Conservation (phyloP, 2,329 filamentous ascomycete species). For the Scorias spongiosa region DNA sequence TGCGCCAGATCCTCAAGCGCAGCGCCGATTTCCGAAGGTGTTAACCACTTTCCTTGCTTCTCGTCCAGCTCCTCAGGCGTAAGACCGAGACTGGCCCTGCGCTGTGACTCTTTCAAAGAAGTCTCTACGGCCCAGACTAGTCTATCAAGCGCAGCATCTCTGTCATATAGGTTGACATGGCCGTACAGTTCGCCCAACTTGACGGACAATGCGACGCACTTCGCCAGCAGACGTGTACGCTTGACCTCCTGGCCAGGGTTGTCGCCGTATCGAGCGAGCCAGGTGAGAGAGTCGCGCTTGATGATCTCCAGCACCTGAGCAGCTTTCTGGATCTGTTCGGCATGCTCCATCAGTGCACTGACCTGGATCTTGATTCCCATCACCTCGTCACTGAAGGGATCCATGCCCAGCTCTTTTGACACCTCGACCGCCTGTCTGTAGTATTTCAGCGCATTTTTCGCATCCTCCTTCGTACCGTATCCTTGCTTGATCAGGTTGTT, state of each 20-base stretch:
- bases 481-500: conserved; percentile 42
- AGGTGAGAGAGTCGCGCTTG: conserved; percentile 47
- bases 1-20: conserved; percentile 64
- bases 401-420: conserved; percentile 59
- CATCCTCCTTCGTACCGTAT: conserved; percentile 22
- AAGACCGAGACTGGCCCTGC: conserved; percentile 38
- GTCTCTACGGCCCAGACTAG: conserved; percentile 73
- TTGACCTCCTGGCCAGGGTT: conserved; percentile 32
- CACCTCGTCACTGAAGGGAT: conserved; percentile 82
- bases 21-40: conserved; percentile 55
- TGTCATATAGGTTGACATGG: conserved; percentile 57
- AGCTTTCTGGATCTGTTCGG: conserved; percentile 52
- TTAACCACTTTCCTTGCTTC: conserved; percentile 54
- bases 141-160: conserved; percentile 57
- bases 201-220: conserved; percentile 58
- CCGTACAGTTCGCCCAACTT: conserved; percentile 78
- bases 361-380: conserved; percentile 78
- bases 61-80: conserved; percentile 36
- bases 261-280: conserved; percentile 30
- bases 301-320: conserved; percentile 68
- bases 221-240: conserved; percentile 52
- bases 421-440: conserved; percentile 66
- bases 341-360: conserved; percentile 63
- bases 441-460: conserved; percentile 63
- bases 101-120: conserved; percentile 55